phyloP scores from a whole-genome alignment of 805 yeast genomes.

The Metschnikowia vanudenii region DNA sequence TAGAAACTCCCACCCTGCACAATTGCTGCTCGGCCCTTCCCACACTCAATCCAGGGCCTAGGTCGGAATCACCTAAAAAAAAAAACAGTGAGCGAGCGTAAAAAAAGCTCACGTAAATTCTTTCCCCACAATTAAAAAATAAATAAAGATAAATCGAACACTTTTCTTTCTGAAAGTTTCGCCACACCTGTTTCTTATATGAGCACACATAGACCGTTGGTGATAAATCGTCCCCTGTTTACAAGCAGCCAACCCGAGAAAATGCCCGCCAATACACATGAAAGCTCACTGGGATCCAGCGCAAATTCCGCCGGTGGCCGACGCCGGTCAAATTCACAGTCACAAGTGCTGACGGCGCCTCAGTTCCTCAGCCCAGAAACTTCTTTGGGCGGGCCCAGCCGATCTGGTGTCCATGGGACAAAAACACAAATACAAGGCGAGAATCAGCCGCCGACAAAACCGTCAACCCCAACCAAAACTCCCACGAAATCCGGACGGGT shows the following conservation, averaged over 20 bases:
- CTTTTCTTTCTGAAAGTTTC: background rate
- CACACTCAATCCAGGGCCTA: too few relatives aligned
- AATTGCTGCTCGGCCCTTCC: too few relatives aligned
- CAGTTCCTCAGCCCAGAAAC: constrained; percentile 11
- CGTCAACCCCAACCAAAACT: too few relatives aligned
- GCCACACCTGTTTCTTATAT: background rate
- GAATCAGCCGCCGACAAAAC: too few relatives aligned
- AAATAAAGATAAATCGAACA: background rate
- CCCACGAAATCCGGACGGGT: too few relatives aligned
- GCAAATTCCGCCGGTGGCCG: constrained; percentile 3
- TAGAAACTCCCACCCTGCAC: too few relatives aligned
- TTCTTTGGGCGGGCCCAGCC: background rate
- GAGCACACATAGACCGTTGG: background rate
- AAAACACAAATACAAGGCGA: constrained; percentile 2
- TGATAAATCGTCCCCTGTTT: background rate
- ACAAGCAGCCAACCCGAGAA: background rate
- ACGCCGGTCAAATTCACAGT: constrained; percentile 42
- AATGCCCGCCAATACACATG: background rate
- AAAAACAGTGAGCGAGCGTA: too few relatives aligned
- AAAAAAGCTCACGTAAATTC: too few relatives aligned
- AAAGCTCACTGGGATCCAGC: too few relatives aligned
- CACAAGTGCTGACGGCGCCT: constrained; percentile 32
- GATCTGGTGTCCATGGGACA: constrained; percentile 4
- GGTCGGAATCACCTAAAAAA: too few relatives aligned
- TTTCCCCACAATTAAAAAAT: too few relatives aligned